Evolutionary conservation across 73 alveolate species (phyloP).

Genomic region (Paramecium primaurelia): DNA sequence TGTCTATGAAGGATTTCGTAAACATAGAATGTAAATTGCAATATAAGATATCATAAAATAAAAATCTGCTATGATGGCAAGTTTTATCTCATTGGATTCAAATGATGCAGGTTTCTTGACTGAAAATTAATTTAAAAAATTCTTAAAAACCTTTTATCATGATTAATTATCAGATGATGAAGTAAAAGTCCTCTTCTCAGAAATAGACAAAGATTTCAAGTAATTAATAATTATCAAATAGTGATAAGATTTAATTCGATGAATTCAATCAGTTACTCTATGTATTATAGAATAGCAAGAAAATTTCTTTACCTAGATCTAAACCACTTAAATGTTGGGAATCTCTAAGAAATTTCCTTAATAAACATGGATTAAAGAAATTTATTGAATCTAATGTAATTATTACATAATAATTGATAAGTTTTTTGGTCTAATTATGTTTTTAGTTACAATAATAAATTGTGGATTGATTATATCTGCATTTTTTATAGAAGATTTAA

Average conservation of each 20-base stretch:
- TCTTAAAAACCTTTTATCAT: neutral
- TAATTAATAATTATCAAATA: neutral
- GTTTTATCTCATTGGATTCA: slow-evolving; percentile 28
- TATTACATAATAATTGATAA: neutral
- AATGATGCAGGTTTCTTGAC: slow-evolving; percentile 12
- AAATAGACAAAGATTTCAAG: slow-evolving; percentile 39
- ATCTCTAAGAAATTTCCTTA: neutral
- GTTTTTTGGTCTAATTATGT: neutral
- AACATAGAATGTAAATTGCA: slow-evolving; percentile 37
- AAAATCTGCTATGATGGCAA: slow-evolving; percentile 56
- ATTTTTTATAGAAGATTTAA: neutral
- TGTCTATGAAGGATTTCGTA: slow-evolving; percentile 62
- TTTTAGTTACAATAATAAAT: neutral
- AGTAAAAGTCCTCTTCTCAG: neutral
- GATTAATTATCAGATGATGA: neutral
- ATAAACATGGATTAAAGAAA: neutral
- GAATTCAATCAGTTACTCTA: neutral
- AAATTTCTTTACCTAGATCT: neutral
- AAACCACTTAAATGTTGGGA: neutral
- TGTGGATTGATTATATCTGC: slow-evolving; percentile 9
- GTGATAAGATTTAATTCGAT: slow-evolving; percentile 42
- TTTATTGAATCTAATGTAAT: neutral
- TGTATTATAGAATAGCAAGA: neutral
- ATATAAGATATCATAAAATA: slow-evolving; percentile 49
- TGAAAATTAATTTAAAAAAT: slow-evolving; percentile 13